These are phyloP conservation scores for Candida pseudofarinosa DNA, from an alignment of 805 yeast genomes.

Conservation along the genomic window DNA sequence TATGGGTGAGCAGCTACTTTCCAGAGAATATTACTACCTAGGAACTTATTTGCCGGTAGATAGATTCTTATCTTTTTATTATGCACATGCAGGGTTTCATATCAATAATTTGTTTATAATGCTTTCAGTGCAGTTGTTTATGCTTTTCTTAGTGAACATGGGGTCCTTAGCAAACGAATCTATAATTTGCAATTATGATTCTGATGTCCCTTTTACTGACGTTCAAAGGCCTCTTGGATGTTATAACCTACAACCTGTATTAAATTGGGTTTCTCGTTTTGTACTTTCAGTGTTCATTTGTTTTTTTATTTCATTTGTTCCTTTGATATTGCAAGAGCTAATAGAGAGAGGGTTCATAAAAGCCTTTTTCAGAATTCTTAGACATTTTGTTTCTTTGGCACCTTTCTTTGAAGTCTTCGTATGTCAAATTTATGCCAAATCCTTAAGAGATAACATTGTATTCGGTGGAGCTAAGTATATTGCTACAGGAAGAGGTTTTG, in stretches of 20 bases:
- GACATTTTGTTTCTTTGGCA: slow-evolving; percentile 76
- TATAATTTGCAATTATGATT: slow-evolving; percentile 62
- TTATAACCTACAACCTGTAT: slow-evolving; percentile 78
- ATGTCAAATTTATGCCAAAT: slow-evolving; percentile 84
- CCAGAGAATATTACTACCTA: slow-evolving; percentile 85
- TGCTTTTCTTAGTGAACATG: slow-evolving; percentile 72
- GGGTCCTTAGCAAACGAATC: slow-evolving; percentile 77
- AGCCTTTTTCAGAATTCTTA: slow-evolving; percentile 64
- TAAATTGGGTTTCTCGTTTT: slow-evolving; percentile 86
- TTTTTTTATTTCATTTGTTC: slow-evolving; percentile 87
- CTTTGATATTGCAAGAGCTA: slow-evolving; percentile 80
- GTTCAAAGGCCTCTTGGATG: slow-evolving; percentile 77
- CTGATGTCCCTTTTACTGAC: slow-evolving; percentile 68
- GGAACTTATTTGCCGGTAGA: slow-evolving; percentile 90
- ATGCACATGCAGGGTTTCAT: slow-evolving; percentile 97
- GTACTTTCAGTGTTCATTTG: slow-evolving; percentile 88
- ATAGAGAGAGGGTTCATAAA: slow-evolving; percentile 82
- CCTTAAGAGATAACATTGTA: slow-evolving; percentile 69
- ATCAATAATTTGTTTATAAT: slow-evolving; percentile 85
- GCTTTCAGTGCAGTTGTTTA: slow-evolving; percentile 80
- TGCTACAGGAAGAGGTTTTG: slow-evolving; percentile 92
- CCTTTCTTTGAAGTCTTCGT: slow-evolving; percentile 94
- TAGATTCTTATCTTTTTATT: slow-evolving; percentile 85
- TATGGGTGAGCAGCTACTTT: slow-evolving; percentile 94
- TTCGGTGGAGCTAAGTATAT: slow-evolving; percentile 92